Percentiles rank a stretch among this genome's conserved stretches.
These are phyloP conservation scores for Penicillium aurantiogriseum DNA, from an alignment of 2,329 filamentous ascomycete species.

Conservation along the genomic window DNA sequence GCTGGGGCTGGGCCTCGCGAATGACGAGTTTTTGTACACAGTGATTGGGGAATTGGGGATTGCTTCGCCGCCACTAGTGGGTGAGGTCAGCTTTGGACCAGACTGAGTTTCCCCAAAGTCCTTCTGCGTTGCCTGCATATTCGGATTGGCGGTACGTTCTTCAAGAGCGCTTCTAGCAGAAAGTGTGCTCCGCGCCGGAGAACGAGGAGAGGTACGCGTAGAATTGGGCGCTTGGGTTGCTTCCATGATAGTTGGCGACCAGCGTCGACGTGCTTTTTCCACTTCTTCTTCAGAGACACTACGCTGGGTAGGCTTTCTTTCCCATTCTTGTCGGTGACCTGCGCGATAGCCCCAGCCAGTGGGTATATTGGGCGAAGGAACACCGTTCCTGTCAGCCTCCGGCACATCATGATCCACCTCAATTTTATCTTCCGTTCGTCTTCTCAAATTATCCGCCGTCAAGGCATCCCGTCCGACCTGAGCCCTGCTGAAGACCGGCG, in stretches of 20 bases:
- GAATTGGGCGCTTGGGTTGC: conserved; percentile 28
- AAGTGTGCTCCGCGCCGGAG: conserved; percentile 27
- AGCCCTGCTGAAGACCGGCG: conserved; percentile 43
- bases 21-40: conserved; percentile 35
- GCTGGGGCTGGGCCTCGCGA: conserved; percentile 30
- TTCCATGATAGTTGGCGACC: conserved; percentile 25
- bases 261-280: conserved; percentile 5
- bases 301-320: conserved; percentile 31
- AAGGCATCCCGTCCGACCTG: conserved; percentile 32
- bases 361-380: conserved; percentile 39
- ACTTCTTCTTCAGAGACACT: conserved; percentile 20
- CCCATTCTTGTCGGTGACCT: conserved; percentile 35
- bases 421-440: conserved; percentile 32
- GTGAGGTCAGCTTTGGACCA: conserved; percentile 16
- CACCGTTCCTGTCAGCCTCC: conserved; percentile 27
- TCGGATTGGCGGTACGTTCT: conserved; percentile 24
- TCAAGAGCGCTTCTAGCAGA: conserved; percentile 21
- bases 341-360: conserved; percentile 38
- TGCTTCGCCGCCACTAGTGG: conserved; percentile 24
- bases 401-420: conserved; percentile 12
- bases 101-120: conserved; percentile 12
- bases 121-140: conserved; percentile 9
- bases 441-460: conserved; percentile 39
- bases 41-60: conserved; percentile 42
- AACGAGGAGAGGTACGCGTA: conserved; percentile 33